phyloP scores from a whole-genome alignment of 768 basidiomycete species.

The Podaxis sp. region DNA sequence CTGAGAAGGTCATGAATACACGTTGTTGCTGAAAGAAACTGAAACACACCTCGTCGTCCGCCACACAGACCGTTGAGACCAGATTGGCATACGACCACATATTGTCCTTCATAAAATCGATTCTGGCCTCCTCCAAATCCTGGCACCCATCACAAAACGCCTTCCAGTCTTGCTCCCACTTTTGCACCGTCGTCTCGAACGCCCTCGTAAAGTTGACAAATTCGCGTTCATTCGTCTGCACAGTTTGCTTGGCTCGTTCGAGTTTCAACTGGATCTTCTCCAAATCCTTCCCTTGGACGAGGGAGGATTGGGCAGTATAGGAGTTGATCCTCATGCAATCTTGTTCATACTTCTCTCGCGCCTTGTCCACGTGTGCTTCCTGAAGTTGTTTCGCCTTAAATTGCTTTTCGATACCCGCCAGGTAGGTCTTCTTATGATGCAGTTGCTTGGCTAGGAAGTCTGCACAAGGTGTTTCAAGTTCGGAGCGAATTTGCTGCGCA shows the following conservation, averaged over 20 bases:
- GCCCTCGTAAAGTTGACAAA: constrained; percentile 85
- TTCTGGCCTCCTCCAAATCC: constrained; percentile 93
- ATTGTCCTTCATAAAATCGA: constrained; percentile 93
- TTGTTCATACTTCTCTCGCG: constrained; percentile 89
- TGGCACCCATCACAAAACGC: constrained; percentile 92
- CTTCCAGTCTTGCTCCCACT: constrained; percentile 96
- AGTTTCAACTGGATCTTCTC: constrained; percentile 88
- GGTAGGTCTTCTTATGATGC: constrained; percentile 71
- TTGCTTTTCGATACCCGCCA: constrained; percentile 81
- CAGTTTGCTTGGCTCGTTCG: constrained; percentile 88
- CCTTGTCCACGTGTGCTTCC: constrained; percentile 82
- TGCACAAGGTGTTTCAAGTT: constrained; percentile 66
- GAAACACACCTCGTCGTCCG: constrained; percentile 84
- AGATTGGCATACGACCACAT: constrained; percentile 97
- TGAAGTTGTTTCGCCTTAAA: constrained; percentile 89
- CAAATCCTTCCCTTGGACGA: constrained; percentile 91
- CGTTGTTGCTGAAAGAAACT: neutral
- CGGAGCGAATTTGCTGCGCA: constrained; percentile 70
- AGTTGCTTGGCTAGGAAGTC: constrained; percentile 66
- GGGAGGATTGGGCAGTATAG: constrained; percentile 86
- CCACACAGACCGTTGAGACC: constrained; percentile 92
- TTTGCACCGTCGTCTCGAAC: constrained; percentile 71
- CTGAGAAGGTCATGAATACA: constrained; percentile 37
- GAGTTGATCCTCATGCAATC: constrained; percentile 94
- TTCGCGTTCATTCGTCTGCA: constrained; percentile 89